phyloP scores from a whole-genome alignment of 345 rosid genomes.

The Sisymbrium irio region DNA sequence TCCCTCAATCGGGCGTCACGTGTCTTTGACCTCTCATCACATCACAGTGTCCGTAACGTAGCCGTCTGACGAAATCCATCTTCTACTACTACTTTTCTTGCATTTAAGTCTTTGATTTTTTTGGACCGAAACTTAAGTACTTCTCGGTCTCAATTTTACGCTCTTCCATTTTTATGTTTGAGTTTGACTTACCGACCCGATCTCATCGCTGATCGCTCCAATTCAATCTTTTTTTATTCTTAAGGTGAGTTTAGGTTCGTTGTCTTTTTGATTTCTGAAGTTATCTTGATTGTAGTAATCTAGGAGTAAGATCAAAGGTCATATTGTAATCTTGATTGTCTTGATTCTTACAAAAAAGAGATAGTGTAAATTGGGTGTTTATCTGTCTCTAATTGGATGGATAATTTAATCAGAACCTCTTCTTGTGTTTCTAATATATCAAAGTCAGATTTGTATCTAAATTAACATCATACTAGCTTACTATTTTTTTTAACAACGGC shows the following conservation, averaged over 20 bases:
- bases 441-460: not conserved
- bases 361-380: not conserved
- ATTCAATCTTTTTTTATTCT: not conserved
- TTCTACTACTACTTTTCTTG: constrained; percentile 12
- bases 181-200: not conserved
- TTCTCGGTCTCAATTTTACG: constrained; percentile 3
- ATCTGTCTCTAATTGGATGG: not conserved
- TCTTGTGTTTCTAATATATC: not conserved
- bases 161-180: not conserved
- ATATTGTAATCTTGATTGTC: not conserved
- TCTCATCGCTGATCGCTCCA: constrained; percentile 13
- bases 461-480: not conserved
- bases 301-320: constrained; percentile 3
- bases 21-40: constrained; percentile 17
- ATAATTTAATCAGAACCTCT: not conserved
- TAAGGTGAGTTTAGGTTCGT: not conserved
- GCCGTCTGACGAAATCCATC: constrained; percentile 2
- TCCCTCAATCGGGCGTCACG: constrained; percentile 23
- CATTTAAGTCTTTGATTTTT: not conserved
- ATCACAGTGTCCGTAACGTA: not conserved
- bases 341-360: too few relatives aligned
- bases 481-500: not conserved
- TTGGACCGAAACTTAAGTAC: not conserved
- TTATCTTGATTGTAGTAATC: not conserved
- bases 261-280: not conserved